A percentile compares a stretch with the other conserved stretches of the same genome.
phyloP scores from a whole-genome alignment of 202 grass and related monocot species.

The Carex sylvatica region DNA sequence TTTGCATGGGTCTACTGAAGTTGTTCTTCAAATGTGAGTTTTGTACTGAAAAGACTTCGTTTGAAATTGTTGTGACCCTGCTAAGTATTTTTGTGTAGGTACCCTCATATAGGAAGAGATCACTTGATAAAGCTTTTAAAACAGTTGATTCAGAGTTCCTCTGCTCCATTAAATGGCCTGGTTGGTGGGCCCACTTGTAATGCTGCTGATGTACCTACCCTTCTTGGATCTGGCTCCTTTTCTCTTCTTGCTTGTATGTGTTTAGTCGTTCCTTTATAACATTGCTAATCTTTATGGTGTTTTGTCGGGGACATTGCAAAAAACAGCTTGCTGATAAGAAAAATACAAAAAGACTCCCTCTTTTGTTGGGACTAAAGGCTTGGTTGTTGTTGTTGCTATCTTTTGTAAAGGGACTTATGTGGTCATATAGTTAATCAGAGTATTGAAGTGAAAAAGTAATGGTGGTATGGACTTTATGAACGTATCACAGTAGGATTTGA shows the following conservation, averaged over 20 bases:
- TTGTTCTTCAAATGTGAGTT: not conserved
- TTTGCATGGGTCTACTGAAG: not conserved
- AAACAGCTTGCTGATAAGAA: not conserved
- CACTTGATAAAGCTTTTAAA: conserved; percentile 96
- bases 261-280: conserved; percentile 14
- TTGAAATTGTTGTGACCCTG: not conserved
- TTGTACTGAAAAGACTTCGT: not conserved
- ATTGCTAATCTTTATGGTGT: conserved; percentile 5
- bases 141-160: conserved; percentile 73
- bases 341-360: not conserved
- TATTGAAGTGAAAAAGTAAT: conserved; percentile 1
- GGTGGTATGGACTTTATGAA: not conserved
- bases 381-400: not conserved
- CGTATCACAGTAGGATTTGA: not conserved
- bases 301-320: conserved; percentile 13
- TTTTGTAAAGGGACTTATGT: conserved; percentile 4
- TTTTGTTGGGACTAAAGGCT: not conserved
- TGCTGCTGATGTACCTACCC: conserved; percentile 82
- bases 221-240: conserved; percentile 81
- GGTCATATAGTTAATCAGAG: not conserved
- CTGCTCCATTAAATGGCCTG: conserved; percentile 45
- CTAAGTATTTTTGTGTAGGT: conserved; percentile 46
- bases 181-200: conserved; percentile 47
- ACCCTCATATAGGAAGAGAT: conserved; percentile 85
- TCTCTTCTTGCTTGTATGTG: conserved; percentile 83